Evolutionary conservation across 306 rosid species (phyloP).

Genomic region (Mimosa pudica): DNA sequence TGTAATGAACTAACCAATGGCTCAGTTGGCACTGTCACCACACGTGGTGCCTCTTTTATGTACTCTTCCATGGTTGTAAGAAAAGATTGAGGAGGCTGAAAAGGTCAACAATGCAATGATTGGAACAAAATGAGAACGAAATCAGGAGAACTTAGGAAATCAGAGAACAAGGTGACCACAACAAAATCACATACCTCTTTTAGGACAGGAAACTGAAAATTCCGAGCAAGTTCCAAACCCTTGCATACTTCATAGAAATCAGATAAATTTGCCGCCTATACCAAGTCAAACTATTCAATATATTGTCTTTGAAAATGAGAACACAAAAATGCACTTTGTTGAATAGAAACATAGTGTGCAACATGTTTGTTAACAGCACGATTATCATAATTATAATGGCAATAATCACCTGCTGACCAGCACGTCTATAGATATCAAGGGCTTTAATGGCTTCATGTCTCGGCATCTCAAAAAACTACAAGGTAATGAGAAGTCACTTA

Average conservation of each 20-base stretch:
- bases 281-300: conserved; percentile 32
- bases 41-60: conserved; percentile 93
- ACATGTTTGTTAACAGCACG: background rate
- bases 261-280: conserved; percentile 86
- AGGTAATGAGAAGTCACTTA: conserved; percentile 21
- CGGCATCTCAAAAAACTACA: conserved; percentile 99
- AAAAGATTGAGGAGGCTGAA: conserved; percentile 97
- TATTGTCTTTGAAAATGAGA: conserved; percentile 30
- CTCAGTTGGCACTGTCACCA: conserved; percentile 73
- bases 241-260: conserved; percentile 92
- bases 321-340: background rate
- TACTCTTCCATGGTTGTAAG: conserved; percentile 97
- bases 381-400: background rate
- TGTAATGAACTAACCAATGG: conserved; percentile 73
- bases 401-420: conserved; percentile 93
- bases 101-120: conserved; percentile 27
- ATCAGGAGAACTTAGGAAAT: conserved; percentile 10
- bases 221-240: conserved; percentile 97
- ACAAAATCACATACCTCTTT: conserved; percentile 66
- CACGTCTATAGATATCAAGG: conserved; percentile 91
- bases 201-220: conserved; percentile 95
- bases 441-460: conserved; percentile 96
- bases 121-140: conserved; percentile 24
- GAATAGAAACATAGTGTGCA: conserved; percentile 1
- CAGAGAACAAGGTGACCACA: conserved; percentile 24